These are phyloP conservation scores for Kandelia obovata DNA, from an alignment of 345 rosid genomes.

Conservation along the genomic window DNA sequence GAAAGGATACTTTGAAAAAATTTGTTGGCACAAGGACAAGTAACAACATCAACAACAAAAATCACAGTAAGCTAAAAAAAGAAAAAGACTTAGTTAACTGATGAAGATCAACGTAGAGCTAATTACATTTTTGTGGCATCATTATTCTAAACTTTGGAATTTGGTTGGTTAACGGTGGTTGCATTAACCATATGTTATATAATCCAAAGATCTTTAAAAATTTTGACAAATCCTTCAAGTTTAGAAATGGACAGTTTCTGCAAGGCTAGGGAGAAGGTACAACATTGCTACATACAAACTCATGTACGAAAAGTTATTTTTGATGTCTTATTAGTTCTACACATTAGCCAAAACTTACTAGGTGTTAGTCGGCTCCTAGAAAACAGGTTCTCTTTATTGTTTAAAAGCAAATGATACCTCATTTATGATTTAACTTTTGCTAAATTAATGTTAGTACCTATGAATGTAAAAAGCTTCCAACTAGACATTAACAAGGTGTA, in stretches of 20 bases:
- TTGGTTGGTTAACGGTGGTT: not conserved
- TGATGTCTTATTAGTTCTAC: not conserved
- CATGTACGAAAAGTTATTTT: not conserved
- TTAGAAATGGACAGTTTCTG: not conserved
- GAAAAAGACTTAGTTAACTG: no score
- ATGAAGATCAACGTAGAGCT: rapidly evolving
- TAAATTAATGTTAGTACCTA: not conserved
- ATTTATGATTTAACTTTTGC: not conserved
- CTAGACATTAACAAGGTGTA: not conserved
- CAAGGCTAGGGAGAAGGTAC: not conserved
- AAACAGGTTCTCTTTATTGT: not conserved
- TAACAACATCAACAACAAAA: not conserved
- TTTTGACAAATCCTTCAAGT: not conserved
- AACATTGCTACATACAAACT: not conserved
- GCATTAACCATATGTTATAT: not conserved
- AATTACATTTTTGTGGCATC: not conserved
- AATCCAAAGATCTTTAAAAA: not conserved
- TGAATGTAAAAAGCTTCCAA: not conserved
- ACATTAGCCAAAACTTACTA: not conserved
- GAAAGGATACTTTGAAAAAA: not conserved
- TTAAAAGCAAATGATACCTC: not conserved
- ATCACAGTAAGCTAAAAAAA: no score
- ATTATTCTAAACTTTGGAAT: not conserved
- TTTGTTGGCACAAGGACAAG: not conserved
- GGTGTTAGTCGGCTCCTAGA: not conserved